phyloP scores from a whole-genome alignment of 2,329 filamentous ascomycete species.

The Exophiala xenobiotica region DNA sequence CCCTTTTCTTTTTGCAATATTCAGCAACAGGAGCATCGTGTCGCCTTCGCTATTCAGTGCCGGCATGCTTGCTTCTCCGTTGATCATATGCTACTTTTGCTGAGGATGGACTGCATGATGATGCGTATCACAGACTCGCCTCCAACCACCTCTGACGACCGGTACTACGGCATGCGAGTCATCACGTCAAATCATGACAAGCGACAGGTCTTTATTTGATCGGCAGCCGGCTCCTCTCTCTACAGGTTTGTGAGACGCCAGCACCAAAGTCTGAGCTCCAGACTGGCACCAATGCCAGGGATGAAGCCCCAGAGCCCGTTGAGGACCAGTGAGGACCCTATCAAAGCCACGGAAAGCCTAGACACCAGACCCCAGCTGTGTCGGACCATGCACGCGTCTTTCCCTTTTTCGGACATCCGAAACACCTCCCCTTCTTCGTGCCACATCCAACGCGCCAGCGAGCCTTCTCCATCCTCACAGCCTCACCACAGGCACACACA shows the following conservation, averaged over 20 bases:
- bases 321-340: not conserved
- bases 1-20: too few relatives aligned
- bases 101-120: not conserved
- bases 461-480: constrained; percentile 4
- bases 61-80: not conserved
- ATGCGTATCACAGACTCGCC: constrained; percentile 5
- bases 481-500: too few relatives aligned
- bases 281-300: not conserved
- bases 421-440: constrained; percentile 24
- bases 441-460: constrained; percentile 17
- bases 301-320: not conserved
- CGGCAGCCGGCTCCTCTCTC: not conserved
- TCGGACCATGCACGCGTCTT: constrained; percentile 15
- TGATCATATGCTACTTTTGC: too few relatives aligned
- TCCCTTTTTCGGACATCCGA: constrained; percentile 22
- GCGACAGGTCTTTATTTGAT: constrained; percentile 1
- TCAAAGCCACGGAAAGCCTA: not conserved
- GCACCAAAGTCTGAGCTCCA: constrained; percentile 1
- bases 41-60: not conserved
- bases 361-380: constrained; percentile 9
- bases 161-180: constrained; percentile 13
- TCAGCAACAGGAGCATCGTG: too few relatives aligned
- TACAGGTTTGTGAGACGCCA: not conserved
- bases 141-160: constrained; percentile 15
- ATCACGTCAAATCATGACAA: constrained; percentile 11